phyloP scores from a whole-genome alignment of 176 grass and related monocot species.

The Phoenix dactylifera region DNA sequence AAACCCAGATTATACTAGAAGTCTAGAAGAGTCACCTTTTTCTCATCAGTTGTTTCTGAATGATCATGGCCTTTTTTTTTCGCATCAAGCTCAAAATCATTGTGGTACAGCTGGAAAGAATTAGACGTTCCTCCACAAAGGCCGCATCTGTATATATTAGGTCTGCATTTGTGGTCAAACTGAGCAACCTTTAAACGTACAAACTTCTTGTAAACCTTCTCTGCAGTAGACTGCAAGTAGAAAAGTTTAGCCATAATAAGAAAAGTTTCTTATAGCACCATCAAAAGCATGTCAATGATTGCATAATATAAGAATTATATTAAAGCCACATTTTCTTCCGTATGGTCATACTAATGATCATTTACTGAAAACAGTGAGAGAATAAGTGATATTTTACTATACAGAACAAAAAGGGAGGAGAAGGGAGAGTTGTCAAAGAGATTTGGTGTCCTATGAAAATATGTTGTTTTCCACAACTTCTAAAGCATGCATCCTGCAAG shows the following conservation, averaged over 20 bases:
- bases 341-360: no score
- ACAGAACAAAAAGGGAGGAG: no score
- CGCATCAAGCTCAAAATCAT: constrained; percentile 37
- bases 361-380: no score
- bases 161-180: constrained; percentile 40
- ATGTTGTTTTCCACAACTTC: no score
- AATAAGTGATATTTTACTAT: no score
- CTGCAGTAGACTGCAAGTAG: constrained; percentile 53
- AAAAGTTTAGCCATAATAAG: constrained; percentile 10
- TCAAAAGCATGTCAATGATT: no score
- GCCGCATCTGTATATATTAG: constrained; percentile 55
- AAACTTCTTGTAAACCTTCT: constrained; percentile 70
- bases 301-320: no score
- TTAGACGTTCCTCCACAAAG: constrained; percentile 66
- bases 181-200: constrained; percentile 38
- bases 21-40: constrained; percentile 35
- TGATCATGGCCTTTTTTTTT: constrained; percentile 31
- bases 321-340: no score
- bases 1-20: not conserved
- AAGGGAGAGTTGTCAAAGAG: no score
- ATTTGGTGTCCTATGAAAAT: no score
- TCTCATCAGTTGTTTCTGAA: constrained; percentile 38
- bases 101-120: constrained; percentile 47
- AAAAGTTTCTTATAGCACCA: no score
- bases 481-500: no score